Conservation (phyloP, 1,284 basidiomycete species). For the Coniophora puteana region DNA sequence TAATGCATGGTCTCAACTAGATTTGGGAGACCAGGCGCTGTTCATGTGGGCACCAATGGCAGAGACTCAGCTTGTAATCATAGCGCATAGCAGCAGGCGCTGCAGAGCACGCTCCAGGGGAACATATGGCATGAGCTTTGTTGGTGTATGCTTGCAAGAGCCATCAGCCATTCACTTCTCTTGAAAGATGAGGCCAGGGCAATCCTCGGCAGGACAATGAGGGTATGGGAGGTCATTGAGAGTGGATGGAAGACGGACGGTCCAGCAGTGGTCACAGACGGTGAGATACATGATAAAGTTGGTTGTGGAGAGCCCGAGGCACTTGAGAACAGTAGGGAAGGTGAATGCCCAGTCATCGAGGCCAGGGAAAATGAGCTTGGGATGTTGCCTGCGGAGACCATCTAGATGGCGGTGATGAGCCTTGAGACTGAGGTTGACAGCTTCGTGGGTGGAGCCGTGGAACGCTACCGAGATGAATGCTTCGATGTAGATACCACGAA, state of each 20-base stretch:
- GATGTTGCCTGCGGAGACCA: too few species aligned
- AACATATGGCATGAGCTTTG: too few species aligned
- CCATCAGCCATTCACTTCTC: too few species aligned
- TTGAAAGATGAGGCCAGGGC: too few species aligned
- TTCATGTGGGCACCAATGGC: too few species aligned
- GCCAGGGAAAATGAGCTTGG: background rate
- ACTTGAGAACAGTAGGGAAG: conserved; percentile 3
- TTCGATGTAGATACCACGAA: conserved; percentile 1
- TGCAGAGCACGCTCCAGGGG: too few species aligned
- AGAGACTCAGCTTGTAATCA: too few species aligned
- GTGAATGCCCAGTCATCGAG: background rate
- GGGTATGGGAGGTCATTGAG: too few species aligned
- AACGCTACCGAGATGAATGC: conserved; percentile 1
- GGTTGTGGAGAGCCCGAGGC: background rate
- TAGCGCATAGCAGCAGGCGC: background rate
- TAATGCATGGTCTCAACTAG: too few species aligned
- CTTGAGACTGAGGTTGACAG: background rate
- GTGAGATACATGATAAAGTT: background rate
- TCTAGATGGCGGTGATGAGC: background rate
- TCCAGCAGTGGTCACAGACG: conserved; percentile 1
- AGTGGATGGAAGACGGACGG: background rate
- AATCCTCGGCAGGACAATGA: too few species aligned
- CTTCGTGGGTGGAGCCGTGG: background rate
- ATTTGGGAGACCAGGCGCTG: too few species aligned
- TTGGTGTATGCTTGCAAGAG: too few species aligned